These are phyloP conservation scores for Yamagishiella unicocca DNA, from an alignment of 139 green algal species.

Conservation along the genomic window DNA sequence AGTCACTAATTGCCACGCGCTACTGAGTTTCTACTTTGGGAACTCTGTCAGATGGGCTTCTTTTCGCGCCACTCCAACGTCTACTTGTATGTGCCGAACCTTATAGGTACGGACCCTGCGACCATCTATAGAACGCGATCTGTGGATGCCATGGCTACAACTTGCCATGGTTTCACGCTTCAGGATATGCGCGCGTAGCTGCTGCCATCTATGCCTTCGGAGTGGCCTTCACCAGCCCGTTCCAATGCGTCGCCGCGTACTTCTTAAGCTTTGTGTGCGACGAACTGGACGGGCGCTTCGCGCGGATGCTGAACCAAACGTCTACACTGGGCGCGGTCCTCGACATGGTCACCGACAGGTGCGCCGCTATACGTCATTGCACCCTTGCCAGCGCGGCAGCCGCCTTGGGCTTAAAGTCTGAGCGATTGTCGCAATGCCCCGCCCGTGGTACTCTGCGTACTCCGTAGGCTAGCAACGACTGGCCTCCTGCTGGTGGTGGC, in stretches of 20 bases:
- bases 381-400: background rate
- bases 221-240: conserved; percentile 70
- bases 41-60: conserved; percentile 59
- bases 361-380: background rate
- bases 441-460: background rate
- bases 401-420: background rate
- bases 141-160: no score
- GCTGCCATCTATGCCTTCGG: conserved; percentile 80
- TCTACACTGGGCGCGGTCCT: conserved; percentile 93
- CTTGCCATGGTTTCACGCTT: background rate
- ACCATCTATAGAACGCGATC: no score
- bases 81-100: conserved; percentile 87
- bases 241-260: conserved; percentile 72
- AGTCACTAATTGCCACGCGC: background rate
- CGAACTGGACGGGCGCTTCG: conserved; percentile 93
- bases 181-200: conserved; percentile 88
- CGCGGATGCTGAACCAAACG: conserved; percentile 85
- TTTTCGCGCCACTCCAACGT: conserved; percentile 79
- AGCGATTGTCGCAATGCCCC: background rate
- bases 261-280: conserved; percentile 93
- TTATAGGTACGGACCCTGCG: conserved; percentile 85
- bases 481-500: conserved; percentile 88
- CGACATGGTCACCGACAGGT: conserved; percentile 98
- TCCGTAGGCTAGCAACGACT: conserved; percentile 84
- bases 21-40: no score